Evolutionary conservation across 2,329 filamentous ascomycete genomes (phyloP), one percentile per base, ranked within the genome.

Genomic region (Aspergillus costaricaensis): DNA sequence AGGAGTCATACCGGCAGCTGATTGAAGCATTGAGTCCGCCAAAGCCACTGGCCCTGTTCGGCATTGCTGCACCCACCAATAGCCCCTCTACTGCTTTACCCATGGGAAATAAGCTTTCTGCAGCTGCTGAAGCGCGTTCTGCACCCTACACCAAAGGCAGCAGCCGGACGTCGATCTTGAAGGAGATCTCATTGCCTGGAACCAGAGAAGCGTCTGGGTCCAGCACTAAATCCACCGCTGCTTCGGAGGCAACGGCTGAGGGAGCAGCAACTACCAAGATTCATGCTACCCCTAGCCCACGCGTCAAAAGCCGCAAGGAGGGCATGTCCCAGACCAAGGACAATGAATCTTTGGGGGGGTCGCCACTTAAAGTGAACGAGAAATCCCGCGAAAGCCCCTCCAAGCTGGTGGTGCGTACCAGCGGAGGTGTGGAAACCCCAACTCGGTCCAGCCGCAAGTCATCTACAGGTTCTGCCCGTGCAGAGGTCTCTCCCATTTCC

Each of bases 11-110:
- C 51, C 73, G 67, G 58, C 71, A 72, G 57, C 65, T 79, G 14
- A 70, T 78, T 23, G 69, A 79, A 55, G 68, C 73, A 14, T 63
- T 79, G n/a, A 75, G 74, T 23, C 74, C 76, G 1, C 68, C 71
- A 4, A 76, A 76, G 54, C 70, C 66, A 17, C 63, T 63, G 5
- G 54, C 62, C 12, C 19, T 44, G 6, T 69, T 63, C 44, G 71
- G 71, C 17, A 72, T 70, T n/a, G 68, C 70, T 10, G 68, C 73
- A 15, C 71, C 72, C 6, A 68, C 70, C 2, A 76, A 73, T 44
- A 71, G 72, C 3, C 68, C 73, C 14, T 68, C 70, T 1, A 63
- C 68, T 12, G 54, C 61, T 17, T 57, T 66, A 17, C 62, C 68
- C 25, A 64, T 66, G 30, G 65, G 63, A 4, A 51, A 64, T 30